Evolutionary conservation across 2,329 filamentous ascomycete genomes (phyloP).

Genomic region (Diaporthe australafricana): DNA sequence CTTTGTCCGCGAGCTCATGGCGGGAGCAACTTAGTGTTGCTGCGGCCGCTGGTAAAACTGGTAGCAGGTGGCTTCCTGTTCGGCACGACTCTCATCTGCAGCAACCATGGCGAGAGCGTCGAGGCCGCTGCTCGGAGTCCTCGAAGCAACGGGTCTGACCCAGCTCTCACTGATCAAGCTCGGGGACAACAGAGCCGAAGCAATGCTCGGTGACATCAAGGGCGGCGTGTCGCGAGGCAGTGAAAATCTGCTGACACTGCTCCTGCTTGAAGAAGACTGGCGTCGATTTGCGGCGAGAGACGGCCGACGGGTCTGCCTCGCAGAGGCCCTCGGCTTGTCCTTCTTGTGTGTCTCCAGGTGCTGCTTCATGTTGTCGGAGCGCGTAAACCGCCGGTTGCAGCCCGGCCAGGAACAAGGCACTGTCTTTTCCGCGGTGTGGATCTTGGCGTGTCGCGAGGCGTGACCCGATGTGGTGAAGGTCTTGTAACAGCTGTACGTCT

Average conservation of each 20-base stretch:
- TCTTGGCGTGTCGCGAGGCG: conserved; percentile 86
- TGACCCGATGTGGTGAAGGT: conserved; percentile 88
- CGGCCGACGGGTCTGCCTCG: conserved; percentile 40
- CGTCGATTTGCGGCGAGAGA: conserved; percentile 41
- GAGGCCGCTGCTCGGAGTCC: conserved; percentile 63
- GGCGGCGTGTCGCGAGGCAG: conserved; percentile 46
- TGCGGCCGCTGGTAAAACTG: conserved; percentile 34
- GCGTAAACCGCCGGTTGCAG: conserved; percentile 76
- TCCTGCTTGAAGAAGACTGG: conserved; percentile 43
- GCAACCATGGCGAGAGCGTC: conserved; percentile 67
- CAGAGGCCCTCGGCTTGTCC: conserved; percentile 63
- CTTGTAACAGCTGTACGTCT: conserved; percentile 78
- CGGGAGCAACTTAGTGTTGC: background rate
- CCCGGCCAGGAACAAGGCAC: conserved; percentile 75
- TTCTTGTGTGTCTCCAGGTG: conserved; percentile 82
- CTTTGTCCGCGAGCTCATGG: background rate
- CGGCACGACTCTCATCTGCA: conserved; percentile 55
- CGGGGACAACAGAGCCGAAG: conserved; percentile 60
- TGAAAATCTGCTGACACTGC: conserved; percentile 36
- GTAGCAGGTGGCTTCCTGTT: conserved; percentile 50
- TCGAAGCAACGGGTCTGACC: conserved; percentile 53
- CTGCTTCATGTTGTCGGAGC: conserved; percentile 90
- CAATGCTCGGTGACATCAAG: conserved; percentile 48
- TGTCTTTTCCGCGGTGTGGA: conserved; percentile 84
- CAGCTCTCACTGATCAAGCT: conserved; percentile 58